These are phyloP conservation scores for Trametes maxima DNA, from an alignment of 768 basidiomycete genomes.

Conservation along the genomic window DNA sequence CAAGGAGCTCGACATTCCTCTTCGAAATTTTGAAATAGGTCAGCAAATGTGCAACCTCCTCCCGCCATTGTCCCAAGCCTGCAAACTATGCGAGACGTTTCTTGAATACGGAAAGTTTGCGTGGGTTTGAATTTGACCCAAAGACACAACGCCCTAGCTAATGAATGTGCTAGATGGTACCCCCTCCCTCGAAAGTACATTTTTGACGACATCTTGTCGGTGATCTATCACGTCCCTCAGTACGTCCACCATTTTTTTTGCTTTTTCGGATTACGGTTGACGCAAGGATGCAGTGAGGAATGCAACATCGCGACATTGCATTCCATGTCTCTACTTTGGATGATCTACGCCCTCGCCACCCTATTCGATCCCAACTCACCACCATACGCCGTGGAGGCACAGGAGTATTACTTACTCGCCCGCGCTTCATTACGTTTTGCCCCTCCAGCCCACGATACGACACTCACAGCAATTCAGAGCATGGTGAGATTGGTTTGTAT, in stretches of 20 bases:
- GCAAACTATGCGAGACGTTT: conserved; percentile 64
- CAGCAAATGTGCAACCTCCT: conserved; percentile 49
- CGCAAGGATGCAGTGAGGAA: conserved; percentile 18
- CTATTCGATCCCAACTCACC: conserved; percentile 58
- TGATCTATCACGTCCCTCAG: conserved; percentile 54
- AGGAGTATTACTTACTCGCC: conserved; percentile 64
- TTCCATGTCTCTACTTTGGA: conserved; percentile 61
- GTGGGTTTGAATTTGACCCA: conserved; percentile 39
- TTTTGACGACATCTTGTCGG: conserved; percentile 54
- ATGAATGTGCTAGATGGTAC: conserved; percentile 45
- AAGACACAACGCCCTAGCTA: neutral
- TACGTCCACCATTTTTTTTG: conserved; percentile 30
- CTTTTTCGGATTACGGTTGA: neutral
- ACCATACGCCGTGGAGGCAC: conserved; percentile 53
- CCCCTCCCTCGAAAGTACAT: conserved; percentile 57
- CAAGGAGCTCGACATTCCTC: conserved; percentile 31
- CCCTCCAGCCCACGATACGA: conserved; percentile 51
- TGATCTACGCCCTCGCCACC: conserved; percentile 63
- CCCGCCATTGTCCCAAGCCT: conserved; percentile 61
- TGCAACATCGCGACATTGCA: conserved; percentile 46
- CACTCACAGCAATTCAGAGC: conserved; percentile 55
- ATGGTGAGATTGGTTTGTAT: conserved; percentile 44
- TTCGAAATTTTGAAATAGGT: conserved; percentile 36
- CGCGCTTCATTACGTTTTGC: conserved; percentile 53
- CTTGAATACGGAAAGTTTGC: conserved; percentile 61